Percentiles rank a stretch among this genome's conserved stretches.
phyloP scores from a whole-genome alignment of 1,284 basidiomycete species.

The Ceratobasidium sp. region DNA sequence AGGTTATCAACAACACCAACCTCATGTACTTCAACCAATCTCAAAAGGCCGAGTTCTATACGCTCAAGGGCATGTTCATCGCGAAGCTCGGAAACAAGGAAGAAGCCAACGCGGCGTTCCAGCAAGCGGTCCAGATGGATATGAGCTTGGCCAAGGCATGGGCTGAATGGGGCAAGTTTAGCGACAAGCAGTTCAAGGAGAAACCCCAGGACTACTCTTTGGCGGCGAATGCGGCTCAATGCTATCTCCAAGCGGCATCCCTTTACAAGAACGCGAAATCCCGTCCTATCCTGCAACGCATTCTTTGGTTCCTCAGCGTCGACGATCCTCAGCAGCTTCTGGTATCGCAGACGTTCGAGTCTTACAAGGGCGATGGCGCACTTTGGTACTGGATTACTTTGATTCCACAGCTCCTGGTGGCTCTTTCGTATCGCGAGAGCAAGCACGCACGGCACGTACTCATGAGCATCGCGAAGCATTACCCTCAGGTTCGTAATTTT shows the following conservation, averaged over 20 bases:
- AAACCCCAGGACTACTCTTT: slow-evolving; percentile 71
- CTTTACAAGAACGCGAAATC: slow-evolving; percentile 95
- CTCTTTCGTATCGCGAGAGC: slow-evolving; percentile 89
- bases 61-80: slow-evolving; percentile 99
- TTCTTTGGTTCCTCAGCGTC: slow-evolving; percentile 95
- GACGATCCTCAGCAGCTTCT: slow-evolving; percentile 76
- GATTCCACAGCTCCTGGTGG: slow-evolving; percentile 93
- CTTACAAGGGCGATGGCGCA: slow-evolving; percentile 94
- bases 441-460: slow-evolving; percentile 92
- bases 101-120: slow-evolving; percentile 92
- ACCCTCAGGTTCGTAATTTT: slow-evolving; percentile 77
- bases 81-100: slow-evolving; percentile 86
- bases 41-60: slow-evolving; percentile 99
- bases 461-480: slow-evolving; percentile 88
- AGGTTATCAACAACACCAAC: slow-evolving; percentile 99
- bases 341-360: slow-evolving; percentile 91
- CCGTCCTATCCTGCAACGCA: slow-evolving; percentile 87
- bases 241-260: slow-evolving; percentile 97
- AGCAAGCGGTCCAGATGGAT: slow-evolving; percentile 95
- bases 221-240: slow-evolving; percentile 93
- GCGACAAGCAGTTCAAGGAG: slow-evolving; percentile 92
- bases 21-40: slow-evolving; percentile 95
- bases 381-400: slow-evolving; percentile 99
- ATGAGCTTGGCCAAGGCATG: slow-evolving; percentile 95
- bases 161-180: slow-evolving; percentile 98